Conservation (phyloP, 495 filamentous ascomycete genomes). For the Neurospora cerealis region DNA sequence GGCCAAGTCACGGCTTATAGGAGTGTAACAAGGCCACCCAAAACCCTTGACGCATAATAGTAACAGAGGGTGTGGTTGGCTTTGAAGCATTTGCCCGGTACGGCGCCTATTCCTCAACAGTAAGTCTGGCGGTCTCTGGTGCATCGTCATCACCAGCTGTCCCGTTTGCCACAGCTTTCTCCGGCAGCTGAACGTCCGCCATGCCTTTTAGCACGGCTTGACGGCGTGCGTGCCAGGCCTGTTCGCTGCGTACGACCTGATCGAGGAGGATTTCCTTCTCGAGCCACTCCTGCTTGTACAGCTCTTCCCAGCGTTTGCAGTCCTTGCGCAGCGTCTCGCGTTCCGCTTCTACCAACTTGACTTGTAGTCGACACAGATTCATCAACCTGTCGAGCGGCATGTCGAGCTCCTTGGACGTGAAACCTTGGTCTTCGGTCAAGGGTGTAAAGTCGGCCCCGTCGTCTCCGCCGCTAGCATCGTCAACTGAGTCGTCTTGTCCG, state of each 20-base stretch:
- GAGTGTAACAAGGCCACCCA: background rate
- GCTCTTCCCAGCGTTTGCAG: slow-evolving; percentile 53
- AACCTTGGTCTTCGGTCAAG: slow-evolving; percentile 51
- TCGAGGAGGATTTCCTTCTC: slow-evolving; percentile 65
- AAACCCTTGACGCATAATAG: background rate
- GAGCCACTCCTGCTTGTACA: slow-evolving; percentile 67
- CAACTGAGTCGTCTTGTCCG: slow-evolving; percentile 42
- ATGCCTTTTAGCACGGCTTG: slow-evolving; percentile 29
- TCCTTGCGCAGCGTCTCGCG: slow-evolving; percentile 49
- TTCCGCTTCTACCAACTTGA: slow-evolving; percentile 74
- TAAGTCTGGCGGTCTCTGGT: background rate
- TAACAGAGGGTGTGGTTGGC: background rate
- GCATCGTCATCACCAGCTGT: background rate
- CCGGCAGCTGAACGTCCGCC: slow-evolving; percentile 19
- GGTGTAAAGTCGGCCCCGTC: slow-evolving; percentile 36
- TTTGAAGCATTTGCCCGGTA: background rate
- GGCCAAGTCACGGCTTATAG: background rate
- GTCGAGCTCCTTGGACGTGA: slow-evolving; percentile 61
- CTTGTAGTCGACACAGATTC: slow-evolving; percentile 62
- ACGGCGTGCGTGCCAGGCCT: slow-evolving; percentile 36
- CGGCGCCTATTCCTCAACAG: background rate
- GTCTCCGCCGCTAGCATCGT: slow-evolving; percentile 41
- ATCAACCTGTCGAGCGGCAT: slow-evolving; percentile 61
- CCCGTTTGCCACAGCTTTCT: background rate
- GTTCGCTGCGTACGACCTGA: slow-evolving; percentile 43